phyloP scores from a whole-genome alignment of 2,329 filamentous ascomycete genomes.

The Emergomyces pasteurianus region DNA sequence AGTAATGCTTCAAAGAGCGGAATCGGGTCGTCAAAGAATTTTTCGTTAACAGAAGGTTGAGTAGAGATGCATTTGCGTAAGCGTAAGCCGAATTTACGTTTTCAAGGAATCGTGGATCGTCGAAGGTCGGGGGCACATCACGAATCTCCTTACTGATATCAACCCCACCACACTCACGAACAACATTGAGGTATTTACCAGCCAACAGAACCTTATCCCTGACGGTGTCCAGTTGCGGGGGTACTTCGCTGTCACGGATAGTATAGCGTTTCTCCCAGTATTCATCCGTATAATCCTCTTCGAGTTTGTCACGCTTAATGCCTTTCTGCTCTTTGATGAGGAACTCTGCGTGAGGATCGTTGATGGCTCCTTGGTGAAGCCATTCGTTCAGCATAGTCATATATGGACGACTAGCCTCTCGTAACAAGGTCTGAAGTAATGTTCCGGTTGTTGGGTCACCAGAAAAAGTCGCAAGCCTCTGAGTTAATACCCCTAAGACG shows the following conservation, averaged over 20 bases:
- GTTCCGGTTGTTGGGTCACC: conserved; percentile 81
- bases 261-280: conserved; percentile 99
- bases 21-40: conserved; percentile 80
- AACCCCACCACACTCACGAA: conserved; percentile 90
- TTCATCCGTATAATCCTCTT: conserved; percentile 96
- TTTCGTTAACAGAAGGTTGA: conserved; percentile 82
- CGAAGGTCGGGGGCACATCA: conserved; percentile 84
- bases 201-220: conserved; percentile 91
- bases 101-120: conserved; percentile 82
- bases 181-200: conserved; percentile 95
- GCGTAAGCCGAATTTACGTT: conserved; percentile 95
- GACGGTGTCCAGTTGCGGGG: conserved; percentile 78
- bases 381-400: conserved; percentile 99
- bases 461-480: conserved; percentile 75
- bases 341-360: conserved; percentile 88
- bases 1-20: conserved; percentile 92
- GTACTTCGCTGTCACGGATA: conserved; percentile 79
- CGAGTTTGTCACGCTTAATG: conserved; percentile 77
- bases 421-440: conserved; percentile 67
- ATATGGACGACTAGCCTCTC: conserved; percentile 85
- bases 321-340: conserved; percentile 92
- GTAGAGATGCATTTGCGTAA: conserved; percentile 84
- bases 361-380: conserved; percentile 91
- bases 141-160: conserved; percentile 80
- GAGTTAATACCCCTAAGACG: conserved; percentile 78